Base-by-base conservation (phyloP, 257 asterid species). In the Solanum chiquidenum region DNA sequence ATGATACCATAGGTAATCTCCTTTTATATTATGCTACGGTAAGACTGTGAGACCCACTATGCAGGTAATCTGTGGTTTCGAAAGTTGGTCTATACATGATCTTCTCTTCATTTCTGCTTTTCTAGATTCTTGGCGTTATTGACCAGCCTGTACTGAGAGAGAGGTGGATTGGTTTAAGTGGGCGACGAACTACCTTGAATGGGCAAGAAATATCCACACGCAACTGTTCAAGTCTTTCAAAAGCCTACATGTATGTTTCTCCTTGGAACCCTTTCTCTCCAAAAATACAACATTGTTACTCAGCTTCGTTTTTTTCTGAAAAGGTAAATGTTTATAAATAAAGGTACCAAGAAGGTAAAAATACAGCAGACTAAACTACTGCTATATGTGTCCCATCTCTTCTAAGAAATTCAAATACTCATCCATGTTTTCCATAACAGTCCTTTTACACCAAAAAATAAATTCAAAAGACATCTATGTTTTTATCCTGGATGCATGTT, bases 131-230 rank as follows among this genome's bases (percentile, higher is more conserved):
- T 89, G 99, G 99, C 85, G 90, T 97, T 86, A 93, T 97, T 89
- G 98, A 97, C 92, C 99, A 97, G 88, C 99, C 99, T 87, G 84
- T 97, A 87, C 92, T 97, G 69, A 95, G 93, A 93, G 99, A 97
- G 89, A 95, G 99, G 92, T 97, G 99, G 99, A 88, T 95, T 12
- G 99, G 99, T 34, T 79, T 96, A 88, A 91, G 86, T 46, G 99
- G 98, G 89, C 92, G 94, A 92, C 92, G 90, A 90, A 95, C 98
- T 87, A 89, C 96, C 71, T 88, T 95, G 89, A 97, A 95, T 90
- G 99, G 98, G 85, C 94, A 92, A 88, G 98, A 93, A 91, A 86
- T 96, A 46, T 92, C 95, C 46, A 87, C 95, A 49, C 98, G 99
- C 76, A 92, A 87, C 87, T 97, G 99, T 86, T 91, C 95, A n/a